Evolutionary conservation across 805 yeast genomes (phyloP).

Genomic region (Lipomyces yamanashiensis): DNA sequence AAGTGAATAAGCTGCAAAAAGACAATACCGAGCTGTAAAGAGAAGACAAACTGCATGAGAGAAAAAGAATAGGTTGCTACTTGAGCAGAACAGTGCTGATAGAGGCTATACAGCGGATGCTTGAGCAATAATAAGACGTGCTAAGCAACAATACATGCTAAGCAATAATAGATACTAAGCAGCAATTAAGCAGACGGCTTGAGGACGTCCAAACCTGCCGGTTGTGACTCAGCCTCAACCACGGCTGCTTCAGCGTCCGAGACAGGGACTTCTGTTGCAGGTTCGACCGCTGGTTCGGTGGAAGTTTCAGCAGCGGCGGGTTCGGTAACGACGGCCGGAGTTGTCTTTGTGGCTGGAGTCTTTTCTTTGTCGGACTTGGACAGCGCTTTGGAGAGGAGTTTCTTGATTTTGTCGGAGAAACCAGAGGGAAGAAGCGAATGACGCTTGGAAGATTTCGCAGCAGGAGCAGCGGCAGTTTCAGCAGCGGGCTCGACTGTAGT

Average conservation of each 20-base stretch:
- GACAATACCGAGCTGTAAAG: not conserved
- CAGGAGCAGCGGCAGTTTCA: slow-evolving; percentile 21
- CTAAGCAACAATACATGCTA: no score
- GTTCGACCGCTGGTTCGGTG: slow-evolving; percentile 14
- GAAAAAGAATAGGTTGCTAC: not conserved
- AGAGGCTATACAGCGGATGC: not conserved
- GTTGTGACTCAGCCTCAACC: slow-evolving; percentile 9
- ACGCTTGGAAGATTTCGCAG: slow-evolving; percentile 27
- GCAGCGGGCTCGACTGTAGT: slow-evolving; percentile 17
- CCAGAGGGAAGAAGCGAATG: slow-evolving; percentile 32
- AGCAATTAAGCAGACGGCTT: not conserved
- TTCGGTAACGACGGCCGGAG: slow-evolving; percentile 11
- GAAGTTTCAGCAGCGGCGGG: slow-evolving; percentile 19
- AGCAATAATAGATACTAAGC: not conserved
- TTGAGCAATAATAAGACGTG: no score
- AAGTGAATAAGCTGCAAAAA: not conserved
- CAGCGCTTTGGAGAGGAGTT: slow-evolving; percentile 27
- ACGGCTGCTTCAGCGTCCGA: slow-evolving; percentile 17
- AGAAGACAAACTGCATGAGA: not conserved
- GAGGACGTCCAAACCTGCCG: not conserved
- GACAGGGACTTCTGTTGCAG: slow-evolving; percentile 21
- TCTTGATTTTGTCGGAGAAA: slow-evolving; percentile 31
- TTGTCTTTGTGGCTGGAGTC: slow-evolving; percentile 10
- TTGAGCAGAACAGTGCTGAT: not conserved
- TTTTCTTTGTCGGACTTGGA: slow-evolving; percentile 15